Evolutionary conservation across 2,329 filamentous ascomycete genomes (phyloP).

Genomic region (Pezicula radicicola): DNA sequence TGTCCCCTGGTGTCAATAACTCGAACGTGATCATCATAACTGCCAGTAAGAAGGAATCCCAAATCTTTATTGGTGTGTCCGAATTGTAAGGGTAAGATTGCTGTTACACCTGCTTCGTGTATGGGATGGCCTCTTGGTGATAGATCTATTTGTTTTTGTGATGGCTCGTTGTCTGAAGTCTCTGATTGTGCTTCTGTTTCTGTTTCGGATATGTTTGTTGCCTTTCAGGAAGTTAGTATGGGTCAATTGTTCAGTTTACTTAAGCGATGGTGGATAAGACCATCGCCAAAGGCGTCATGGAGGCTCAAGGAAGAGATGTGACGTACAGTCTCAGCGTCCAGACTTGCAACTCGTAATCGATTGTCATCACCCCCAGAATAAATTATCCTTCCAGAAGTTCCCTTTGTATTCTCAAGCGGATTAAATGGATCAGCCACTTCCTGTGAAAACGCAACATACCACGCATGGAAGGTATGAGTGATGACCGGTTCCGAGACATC

Average conservation of each 20-base stretch:
- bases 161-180: too few relatives aligned
- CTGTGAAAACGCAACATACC: conserved; percentile 64
- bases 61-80: conserved; percentile 31
- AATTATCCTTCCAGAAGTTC: conserved; percentile 24
- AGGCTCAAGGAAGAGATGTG: too few relatives aligned
- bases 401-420: too few relatives aligned
- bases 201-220: too few relatives aligned
- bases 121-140: conserved; percentile 35
- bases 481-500: background rate
- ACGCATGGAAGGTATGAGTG: conserved; percentile 57
- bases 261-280: too few relatives aligned
- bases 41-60: conserved; percentile 74
- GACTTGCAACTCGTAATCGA: conserved; percentile 9
- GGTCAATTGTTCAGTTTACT: too few relatives aligned
- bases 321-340: too few relatives aligned
- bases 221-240: too few relatives aligned
- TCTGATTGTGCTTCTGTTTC: too few relatives aligned
- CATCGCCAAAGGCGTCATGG: too few relatives aligned
- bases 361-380: conserved; percentile 75
- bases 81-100: conserved; percentile 68
- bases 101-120: conserved; percentile 82
- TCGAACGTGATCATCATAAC: conserved; percentile 83
- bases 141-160: too few relatives aligned
- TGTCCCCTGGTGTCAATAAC: conserved; percentile 51
- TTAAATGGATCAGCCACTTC: background rate